Evolutionary conservation across 2,329 filamentous ascomycete genomes (phyloP).

Genomic region (Hypoxylon sp.): DNA sequence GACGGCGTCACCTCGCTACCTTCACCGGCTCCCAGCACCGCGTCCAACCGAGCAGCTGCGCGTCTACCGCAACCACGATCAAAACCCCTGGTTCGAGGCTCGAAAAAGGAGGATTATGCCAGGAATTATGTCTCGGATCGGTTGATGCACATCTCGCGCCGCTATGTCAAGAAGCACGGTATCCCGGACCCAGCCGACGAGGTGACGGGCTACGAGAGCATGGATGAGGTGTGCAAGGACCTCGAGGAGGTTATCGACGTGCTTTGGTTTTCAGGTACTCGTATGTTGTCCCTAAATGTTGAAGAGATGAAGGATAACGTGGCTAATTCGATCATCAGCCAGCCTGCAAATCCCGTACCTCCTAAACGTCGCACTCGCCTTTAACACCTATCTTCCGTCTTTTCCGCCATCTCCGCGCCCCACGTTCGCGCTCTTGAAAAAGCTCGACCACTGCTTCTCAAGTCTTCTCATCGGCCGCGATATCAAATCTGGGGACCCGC

Average conservation of each 20-base stretch:
- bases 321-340: constrained; percentile 61
- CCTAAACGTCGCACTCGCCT: constrained; percentile 79
- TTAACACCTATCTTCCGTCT: constrained; percentile 77
- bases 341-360: constrained; percentile 86
- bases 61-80: constrained; percentile 68
- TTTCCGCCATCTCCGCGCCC: constrained; percentile 77
- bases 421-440: constrained; percentile 78
- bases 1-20: constrained; percentile 56
- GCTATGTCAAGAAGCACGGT: constrained; percentile 72
- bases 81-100: constrained; percentile 67
- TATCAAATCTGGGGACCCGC: constrained; percentile 70
- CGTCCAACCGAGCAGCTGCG: constrained; percentile 57
- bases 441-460: constrained; percentile 86
- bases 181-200: constrained; percentile 61
- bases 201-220: constrained; percentile 68
- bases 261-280: constrained; percentile 88
- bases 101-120: constrained; percentile 71
- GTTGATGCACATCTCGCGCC: constrained; percentile 66
- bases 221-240: constrained; percentile 79
- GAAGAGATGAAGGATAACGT: neutral
- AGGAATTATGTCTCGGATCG: constrained; percentile 69
- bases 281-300: constrained; percentile 63
- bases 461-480: constrained; percentile 79
- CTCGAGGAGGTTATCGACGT: constrained; percentile 81
- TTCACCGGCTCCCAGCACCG: constrained; percentile 67